Base-by-base conservation (phyloP, 768 basidiomycete species). In the Tephrocybe sp. region DNA sequence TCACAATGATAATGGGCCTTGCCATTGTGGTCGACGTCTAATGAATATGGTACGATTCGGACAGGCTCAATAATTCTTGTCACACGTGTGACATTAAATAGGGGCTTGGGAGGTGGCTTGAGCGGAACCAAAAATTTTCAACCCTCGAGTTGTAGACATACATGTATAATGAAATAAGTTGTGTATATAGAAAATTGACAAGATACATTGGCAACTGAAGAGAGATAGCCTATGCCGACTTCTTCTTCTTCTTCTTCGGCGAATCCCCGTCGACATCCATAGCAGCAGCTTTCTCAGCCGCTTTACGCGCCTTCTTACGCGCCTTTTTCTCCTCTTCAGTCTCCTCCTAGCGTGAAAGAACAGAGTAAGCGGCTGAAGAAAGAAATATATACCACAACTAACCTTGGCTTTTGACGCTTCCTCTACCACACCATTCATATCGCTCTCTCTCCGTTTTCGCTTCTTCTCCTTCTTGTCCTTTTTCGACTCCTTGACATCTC, bases 271-370 rank as follows among this genome's bases (percentile, higher is more conserved):
- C 71, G 23, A 70, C 68, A 32, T 71, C 67, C 12, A 74, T 76
- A 3, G 67, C 71, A 12, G 75, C 76, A 34, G 80, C 80, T 67
- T 92, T 92, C 63, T 85, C 86, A 13, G 86, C 26, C 3, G 26
- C 90, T 65, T 89, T 90, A 58, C 75, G 74, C 2, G 85, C 87
- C 72, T 85, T 85, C 69, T 84, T 91, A 63, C 74, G 77, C 32
- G 85, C 88, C 69, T 92, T 93, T 52, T 82, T 80, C 67, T 93
- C 89, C 54, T 86, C 88, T 68, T 90, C 87, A 23, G 89, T 89
- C 72, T 93, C 90, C 44, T 75, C 80, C 61, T 82, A 43, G 12
- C 38, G 14, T 5, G 36, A 49, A 14, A 49, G 43, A 49, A 34
- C 51, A 32, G n/a, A n/a, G 59, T 39, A 56, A 51, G n/a, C 19